Conservation (phyloP, 2,329 filamentous ascomycete genomes). For the Dactylellina sp. region DNA sequence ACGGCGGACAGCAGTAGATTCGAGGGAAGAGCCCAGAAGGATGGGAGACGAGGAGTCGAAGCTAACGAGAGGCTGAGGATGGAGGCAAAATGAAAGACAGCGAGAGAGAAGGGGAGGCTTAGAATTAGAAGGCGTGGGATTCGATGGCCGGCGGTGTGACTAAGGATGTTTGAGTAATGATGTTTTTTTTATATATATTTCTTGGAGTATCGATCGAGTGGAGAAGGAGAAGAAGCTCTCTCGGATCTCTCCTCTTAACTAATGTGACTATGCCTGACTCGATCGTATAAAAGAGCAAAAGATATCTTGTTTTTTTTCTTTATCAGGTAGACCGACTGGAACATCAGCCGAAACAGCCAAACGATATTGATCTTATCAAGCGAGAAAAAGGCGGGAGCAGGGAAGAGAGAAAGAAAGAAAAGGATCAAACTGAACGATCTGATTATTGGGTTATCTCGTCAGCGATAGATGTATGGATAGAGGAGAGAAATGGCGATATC, state of each 20-base stretch:
- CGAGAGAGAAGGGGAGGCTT: background rate
- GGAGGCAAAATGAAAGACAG: too few relatives aligned
- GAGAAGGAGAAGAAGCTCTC: too few relatives aligned
- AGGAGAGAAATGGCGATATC: background rate
- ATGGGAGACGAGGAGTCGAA: background rate
- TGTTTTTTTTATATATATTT: too few relatives aligned
- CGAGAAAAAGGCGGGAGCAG: conserved; percentile 12
- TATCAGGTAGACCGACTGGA: background rate
- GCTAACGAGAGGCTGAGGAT: too few relatives aligned
- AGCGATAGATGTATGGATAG: background rate
- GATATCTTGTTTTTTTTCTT: conserved; percentile 1
- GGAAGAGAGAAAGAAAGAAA: too few relatives aligned
- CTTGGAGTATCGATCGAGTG: too few relatives aligned
- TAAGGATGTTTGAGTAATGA: background rate
- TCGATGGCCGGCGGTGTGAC: too few relatives aligned
- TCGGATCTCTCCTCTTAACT: too few relatives aligned
- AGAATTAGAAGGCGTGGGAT: background rate
- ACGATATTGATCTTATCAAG: conserved; percentile 34
- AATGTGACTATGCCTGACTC: conserved; percentile 8
- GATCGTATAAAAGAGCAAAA: conserved; percentile 7
- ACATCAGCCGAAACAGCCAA: background rate
- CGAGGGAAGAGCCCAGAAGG: background rate
- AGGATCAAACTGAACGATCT: too few relatives aligned
- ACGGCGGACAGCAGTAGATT: background rate
- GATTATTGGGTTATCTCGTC: background rate